Evolutionary conservation across 176 grass and related monocot species (phyloP), one percentile per base, ranked within the genome.

Genomic region (Cocos nucifera): DNA sequence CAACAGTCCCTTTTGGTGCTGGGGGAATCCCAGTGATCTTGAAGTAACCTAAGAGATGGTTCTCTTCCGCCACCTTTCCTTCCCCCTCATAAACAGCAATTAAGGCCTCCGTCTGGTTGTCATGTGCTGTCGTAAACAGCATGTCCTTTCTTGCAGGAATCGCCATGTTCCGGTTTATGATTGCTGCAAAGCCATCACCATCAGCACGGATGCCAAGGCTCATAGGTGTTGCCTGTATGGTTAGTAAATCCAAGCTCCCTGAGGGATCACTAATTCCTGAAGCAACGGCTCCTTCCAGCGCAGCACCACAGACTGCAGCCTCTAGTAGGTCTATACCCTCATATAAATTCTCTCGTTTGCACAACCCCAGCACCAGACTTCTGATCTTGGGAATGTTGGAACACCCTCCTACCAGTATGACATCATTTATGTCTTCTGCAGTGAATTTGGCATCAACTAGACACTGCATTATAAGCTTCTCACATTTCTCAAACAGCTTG

Each of bases 321-420:
- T 89, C 82, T 0, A 85, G 50, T n/a, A 64, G 32, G 24, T 89
- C 77, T 12, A 89, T 65, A 35, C n/a, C 65, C 26, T 69, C 21
- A 32, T 82, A 89, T 0, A 74, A 63, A 5, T 51, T 55, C 54
- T 66, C 75, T 53, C 72, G 76, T 71, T 66, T 85, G 71, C 82
- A 89, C 25, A 89, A 51, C 4, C 75, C 71, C 52, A 85, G 57
- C 18, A 89, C 71, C 15, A 89, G 71, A 73, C 71, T 75, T 64
- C 66, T 85, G 67, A 89, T 72, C 57, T 61, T 82, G 0, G 71
- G 81, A 48, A 89, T 79, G 53, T 28, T 79, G 17, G 78, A 82
- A 65, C 86, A 89, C 0, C 86, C 86, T 60, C 86, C 86, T 15
- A 82, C 86, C 62, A 89, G 30, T 72, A 89, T 65, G 32, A 89